Conservation (phyloP, 2,329 filamentous ascomycete species). For the Tolypocladium sp. region DNA sequence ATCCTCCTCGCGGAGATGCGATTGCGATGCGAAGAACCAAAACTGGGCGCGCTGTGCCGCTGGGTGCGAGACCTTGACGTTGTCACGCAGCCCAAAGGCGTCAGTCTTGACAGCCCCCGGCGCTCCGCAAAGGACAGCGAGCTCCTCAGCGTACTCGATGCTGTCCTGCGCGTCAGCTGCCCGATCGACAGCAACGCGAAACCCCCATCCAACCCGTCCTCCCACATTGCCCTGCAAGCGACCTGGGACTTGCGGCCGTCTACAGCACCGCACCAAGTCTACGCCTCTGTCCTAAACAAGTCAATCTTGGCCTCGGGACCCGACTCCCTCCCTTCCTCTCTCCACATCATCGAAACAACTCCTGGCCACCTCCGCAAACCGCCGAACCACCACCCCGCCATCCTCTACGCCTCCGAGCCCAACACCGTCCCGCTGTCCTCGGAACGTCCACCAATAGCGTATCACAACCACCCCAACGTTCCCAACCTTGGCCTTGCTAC, state of each 20-base stretch:
- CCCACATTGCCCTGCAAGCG: constrained; percentile 47
- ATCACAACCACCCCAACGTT: constrained; percentile 52
- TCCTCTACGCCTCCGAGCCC: constrained; percentile 52
- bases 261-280: constrained; percentile 33
- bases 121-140: constrained; percentile 41
- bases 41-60: constrained; percentile 59
- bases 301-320: constrained; percentile 38
- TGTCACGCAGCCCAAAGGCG: constrained; percentile 44
- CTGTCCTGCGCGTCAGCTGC: constrained; percentile 53
- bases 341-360: constrained; percentile 50
- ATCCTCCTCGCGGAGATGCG: constrained; percentile 62
- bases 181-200: constrained; percentile 42
- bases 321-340: constrained; percentile 23
- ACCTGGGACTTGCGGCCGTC: constrained; percentile 49
- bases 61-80: constrained; percentile 67
- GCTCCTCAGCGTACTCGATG: constrained; percentile 52
- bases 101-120: constrained; percentile 17
- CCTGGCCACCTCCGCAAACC: constrained; percentile 53
- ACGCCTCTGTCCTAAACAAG: constrained; percentile 49
- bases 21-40: constrained; percentile 54
- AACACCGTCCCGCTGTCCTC: constrained; percentile 44
- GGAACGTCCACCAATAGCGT: constrained; percentile 35
- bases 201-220: constrained; percentile 18
- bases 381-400: constrained; percentile 56
- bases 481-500: constrained; percentile 51